Evolutionary conservation across 306 rosid species (phyloP).

Genomic region (Quercus cerris): DNA sequence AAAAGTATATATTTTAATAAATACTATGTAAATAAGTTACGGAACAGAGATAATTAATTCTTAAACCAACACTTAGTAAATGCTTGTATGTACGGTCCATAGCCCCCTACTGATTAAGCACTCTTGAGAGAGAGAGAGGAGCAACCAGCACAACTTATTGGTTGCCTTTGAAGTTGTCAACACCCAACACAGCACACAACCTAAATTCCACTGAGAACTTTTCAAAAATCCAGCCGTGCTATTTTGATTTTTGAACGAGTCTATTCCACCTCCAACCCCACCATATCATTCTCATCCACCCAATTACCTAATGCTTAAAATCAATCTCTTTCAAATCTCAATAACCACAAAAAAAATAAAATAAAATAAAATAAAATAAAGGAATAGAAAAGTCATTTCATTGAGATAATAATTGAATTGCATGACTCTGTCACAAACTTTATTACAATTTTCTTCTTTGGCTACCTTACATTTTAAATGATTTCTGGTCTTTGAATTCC

Average conservation of each 20-base stretch:
- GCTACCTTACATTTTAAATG: too few species aligned
- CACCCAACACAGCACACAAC: background rate
- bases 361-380: background rate
- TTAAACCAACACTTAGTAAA: too few species aligned
- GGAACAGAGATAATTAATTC: too few species aligned
- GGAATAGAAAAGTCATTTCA: too few species aligned
- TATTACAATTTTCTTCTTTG: too few species aligned
- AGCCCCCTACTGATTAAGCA: background rate
- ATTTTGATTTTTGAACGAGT: background rate
- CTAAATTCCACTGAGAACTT: background rate
- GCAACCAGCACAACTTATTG: background rate
- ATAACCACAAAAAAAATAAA: background rate
- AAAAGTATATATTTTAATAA: too few species aligned
- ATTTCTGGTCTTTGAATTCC: too few species aligned
- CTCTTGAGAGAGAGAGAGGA: background rate
- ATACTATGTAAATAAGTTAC: too few species aligned
- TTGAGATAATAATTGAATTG: too few species aligned
- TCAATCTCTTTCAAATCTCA: background rate
- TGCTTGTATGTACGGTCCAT: background rate
- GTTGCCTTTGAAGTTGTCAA: constrained; percentile 10
- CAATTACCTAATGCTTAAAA: background rate
- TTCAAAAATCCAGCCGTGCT: background rate
- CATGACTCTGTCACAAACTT: too few species aligned
- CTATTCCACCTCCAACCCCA: background rate
- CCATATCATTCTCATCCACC: background rate